Conservation (phyloP, 2,329 filamentous ascomycete genomes). For the Simplicillium sp. region DNA sequence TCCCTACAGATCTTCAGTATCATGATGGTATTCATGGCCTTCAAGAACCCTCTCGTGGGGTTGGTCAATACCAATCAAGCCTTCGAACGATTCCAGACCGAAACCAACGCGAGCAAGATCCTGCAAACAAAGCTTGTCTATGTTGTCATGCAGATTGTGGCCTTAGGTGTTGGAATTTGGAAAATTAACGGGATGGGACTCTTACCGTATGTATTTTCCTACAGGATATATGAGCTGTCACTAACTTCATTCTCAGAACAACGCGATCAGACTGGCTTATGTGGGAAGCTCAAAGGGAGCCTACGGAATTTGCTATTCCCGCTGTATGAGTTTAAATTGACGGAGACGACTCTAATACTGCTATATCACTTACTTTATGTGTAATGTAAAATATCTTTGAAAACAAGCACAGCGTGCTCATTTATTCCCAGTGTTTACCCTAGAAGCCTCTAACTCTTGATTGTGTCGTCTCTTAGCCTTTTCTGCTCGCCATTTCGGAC, state of each 20-base stretch:
- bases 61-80: conserved; percentile 73
- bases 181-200: conserved; percentile 96
- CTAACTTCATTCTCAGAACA: conserved; percentile 51
- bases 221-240: conserved; percentile 8
- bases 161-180: conserved; percentile 82
- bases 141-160: conserved; percentile 74
- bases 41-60: conserved; percentile 89
- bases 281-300: conserved; percentile 73
- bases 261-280: conserved; percentile 96
- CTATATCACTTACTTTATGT: neutral
- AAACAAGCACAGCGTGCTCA: neutral
- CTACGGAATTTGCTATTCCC: conserved; percentile 56
- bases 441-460: neutral
- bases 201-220: conserved; percentile 58
- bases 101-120: conserved; percentile 63
- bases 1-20: conserved; percentile 98
- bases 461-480: conserved; percentile 27
- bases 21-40: conserved; percentile 99
- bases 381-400: too few species aligned
- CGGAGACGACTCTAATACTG: neutral
- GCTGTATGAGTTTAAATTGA: conserved; percentile 36
- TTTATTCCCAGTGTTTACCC: neutral
- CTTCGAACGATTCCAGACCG: conserved; percentile 86
- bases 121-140: conserved; percentile 81
- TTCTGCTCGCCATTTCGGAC: conserved; percentile 40